Evolutionary conservation across 164 flowering plant species (phyloP), one percentile per base, ranked within the genome.

Genomic region (Buxus sempervirens): DNA sequence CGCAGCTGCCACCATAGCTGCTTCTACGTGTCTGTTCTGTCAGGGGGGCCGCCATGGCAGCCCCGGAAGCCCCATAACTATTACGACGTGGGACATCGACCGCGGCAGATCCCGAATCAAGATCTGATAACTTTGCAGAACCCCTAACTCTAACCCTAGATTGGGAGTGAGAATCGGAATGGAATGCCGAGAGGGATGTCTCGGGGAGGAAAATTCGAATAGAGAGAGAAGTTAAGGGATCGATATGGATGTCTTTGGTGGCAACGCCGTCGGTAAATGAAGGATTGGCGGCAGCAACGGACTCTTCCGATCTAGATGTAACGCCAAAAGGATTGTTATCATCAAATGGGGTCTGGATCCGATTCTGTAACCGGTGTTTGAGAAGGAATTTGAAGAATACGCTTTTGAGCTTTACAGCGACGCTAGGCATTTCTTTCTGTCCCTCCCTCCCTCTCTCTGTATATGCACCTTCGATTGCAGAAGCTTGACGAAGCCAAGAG

Each of bases 211-310:
- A 89, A 62, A 87, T 80, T 22, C 91, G 82, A 32, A 87, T 45
- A 6, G 88, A 80, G 51, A 89, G 82, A 59, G 90, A 80, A 22
- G 89, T 78, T 48, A 64, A 72, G 56, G 94, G 79, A 51, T 89
- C 91, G 58, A 94, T 88, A 69, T 94, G 98, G 61, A 91, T 84
- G 68, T 94, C 97, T 71, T 94, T 94, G 54, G 96, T 91, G 64
- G 98, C 97, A 19, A 94, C 93, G n/a, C 96, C 96, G 54, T 95
- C 98, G 72, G 87, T 63, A 76, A 95, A 95, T 19, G 83, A 70
- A 4, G 98, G 96, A 57, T 90, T 95, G 12, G 85, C 82, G 2
- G 97, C 84, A 21, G 82, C 85, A 9, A 83, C 74, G 5, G 93
- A 72, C 61, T 90, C 97, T 23, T 86, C 97, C 13, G 96, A 91